Base-by-base conservation (phyloP, 1,284 basidiomycete species). In the Malassezia obtusa region DNA sequence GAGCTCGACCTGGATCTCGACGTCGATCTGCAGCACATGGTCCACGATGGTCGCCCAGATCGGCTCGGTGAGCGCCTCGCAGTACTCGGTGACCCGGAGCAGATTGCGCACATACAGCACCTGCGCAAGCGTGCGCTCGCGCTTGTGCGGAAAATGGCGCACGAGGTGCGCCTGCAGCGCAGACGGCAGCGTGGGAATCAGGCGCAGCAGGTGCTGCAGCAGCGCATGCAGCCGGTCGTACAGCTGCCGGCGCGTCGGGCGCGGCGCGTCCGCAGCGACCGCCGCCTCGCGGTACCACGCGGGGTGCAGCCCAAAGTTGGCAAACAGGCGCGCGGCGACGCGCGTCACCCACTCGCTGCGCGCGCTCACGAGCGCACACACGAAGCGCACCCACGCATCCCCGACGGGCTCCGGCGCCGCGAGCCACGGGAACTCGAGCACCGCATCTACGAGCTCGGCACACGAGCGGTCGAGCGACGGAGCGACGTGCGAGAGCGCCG, bases 1-100 rank as follows among this genome's bases (percentile, higher is more conserved):
- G 2, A 92, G 74, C 67, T 92, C 89, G 19, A 91, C 86, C 75
- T 95, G 92, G 45, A 99, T 94, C 76, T 98, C 92, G 40, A 92
- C 91, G 73, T 99, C 94, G 54, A 98, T 89, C 73, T 92, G 85
- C 35, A 98, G 84, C 39, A 90, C 87, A 15, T 89, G 82, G 72
- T 94, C 90, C 15, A 96, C 80, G 36, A 95, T 86, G 0, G 85
- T 83, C 1, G 83, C 83, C 49, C 95, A 78, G 35, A 96, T 84
- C 57, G 84, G 83, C 63, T 91, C 88, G 0, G 84, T 80, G 7
- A 98, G 77, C 71, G 91, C 89, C 0, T 87, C 84, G 68, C 90
- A 95, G 75, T 96, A 98, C 33, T 83, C 82, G 6, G 85, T 86
- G 33, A 98, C 77, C 41, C 82, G 81, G 24, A 96, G 80, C 22